phyloP scores from a whole-genome alignment of 495 filamentous ascomycete genomes.

The Jackrogersella multiformis region DNA sequence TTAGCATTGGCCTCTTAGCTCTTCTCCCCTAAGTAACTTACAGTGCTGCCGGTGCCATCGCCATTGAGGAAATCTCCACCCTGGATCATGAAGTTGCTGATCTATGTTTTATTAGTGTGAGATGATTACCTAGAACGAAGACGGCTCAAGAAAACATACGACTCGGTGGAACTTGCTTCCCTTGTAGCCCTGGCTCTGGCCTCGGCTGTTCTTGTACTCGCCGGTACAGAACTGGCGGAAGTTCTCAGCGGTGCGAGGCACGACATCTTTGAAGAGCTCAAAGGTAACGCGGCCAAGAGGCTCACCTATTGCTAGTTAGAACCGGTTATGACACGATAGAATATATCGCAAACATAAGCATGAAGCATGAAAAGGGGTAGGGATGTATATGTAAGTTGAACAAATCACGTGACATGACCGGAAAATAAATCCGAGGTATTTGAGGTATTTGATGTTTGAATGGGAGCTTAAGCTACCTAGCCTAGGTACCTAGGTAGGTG shows the following conservation, averaged over 20 bases:
- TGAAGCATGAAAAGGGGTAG: background rate
- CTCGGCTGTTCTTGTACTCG: conserved; percentile 81
- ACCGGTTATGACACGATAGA: background rate
- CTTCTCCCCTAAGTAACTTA: conserved; percentile 21
- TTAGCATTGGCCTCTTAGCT: conserved; percentile 10
- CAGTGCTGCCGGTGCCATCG: conserved; percentile 85
- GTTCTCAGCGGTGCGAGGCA: conserved; percentile 93
- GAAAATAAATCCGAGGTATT: conserved; percentile 7
- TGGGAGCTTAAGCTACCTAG: too few relatives aligned
- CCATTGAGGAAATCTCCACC: conserved; percentile 97
- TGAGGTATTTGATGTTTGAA: too few relatives aligned
- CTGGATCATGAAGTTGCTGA: conserved; percentile 96
- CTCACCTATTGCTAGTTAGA: conserved; percentile 67
- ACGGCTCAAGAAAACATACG: conserved; percentile 63
- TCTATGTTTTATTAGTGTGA: conserved; percentile 59
- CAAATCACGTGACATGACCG: conserved; percentile 25
- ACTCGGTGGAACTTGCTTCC: conserved; percentile 94
- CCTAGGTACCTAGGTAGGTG: too few relatives aligned
- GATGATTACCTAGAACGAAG: background rate
- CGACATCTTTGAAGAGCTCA: conserved; percentile 85
- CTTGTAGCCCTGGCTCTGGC: conserved; percentile 92
- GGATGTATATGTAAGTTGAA: background rate
- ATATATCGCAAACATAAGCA: background rate
- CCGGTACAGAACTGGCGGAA: conserved; percentile 98
- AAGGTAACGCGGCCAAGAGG: conserved; percentile 92